Evolutionary conservation across 2,329 filamentous ascomycete genomes (phyloP).

Genomic region (Ciborinia camelliae): DNA sequence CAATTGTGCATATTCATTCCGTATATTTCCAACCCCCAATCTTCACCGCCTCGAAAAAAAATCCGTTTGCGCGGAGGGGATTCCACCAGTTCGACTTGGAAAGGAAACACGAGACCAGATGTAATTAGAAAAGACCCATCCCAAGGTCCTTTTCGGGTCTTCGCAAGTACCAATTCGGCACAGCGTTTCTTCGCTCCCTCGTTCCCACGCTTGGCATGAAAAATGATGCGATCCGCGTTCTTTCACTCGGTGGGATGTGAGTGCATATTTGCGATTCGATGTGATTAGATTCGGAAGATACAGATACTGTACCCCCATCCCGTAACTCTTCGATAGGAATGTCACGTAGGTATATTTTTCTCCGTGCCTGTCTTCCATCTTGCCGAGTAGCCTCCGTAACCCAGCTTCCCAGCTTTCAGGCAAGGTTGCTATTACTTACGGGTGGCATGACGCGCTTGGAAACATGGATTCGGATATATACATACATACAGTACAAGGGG

Average conservation of each 20-base stretch:
- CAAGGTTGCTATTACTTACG: neutral
- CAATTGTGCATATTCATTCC: neutral
- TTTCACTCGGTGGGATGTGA: neutral
- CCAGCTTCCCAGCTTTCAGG: neutral
- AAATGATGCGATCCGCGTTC: neutral
- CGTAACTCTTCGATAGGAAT: neutral
- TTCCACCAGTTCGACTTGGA: neutral
- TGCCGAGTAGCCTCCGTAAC: neutral
- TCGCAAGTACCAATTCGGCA: neutral
- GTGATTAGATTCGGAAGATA: neutral
- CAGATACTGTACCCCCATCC: neutral
- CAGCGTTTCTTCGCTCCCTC: neutral
- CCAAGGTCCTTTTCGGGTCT: neutral
- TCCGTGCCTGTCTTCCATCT: neutral
- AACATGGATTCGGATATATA: neutral
- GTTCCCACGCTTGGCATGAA: neutral
- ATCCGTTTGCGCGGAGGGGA: neutral
- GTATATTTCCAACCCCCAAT: neutral
- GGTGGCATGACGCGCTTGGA: constrained; percentile 1
- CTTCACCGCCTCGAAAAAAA: constrained; percentile 8
- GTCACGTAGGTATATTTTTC: neutral
- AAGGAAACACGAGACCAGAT: constrained; percentile 12
- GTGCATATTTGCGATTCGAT: neutral
- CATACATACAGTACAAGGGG: neutral
- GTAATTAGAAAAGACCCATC: constrained; percentile 3